Evolutionary conservation across 2,329 filamentous ascomycete species (phyloP), one percentile per base, ranked within the genome.

Genomic region (Aureobasidium leucospermi): DNA sequence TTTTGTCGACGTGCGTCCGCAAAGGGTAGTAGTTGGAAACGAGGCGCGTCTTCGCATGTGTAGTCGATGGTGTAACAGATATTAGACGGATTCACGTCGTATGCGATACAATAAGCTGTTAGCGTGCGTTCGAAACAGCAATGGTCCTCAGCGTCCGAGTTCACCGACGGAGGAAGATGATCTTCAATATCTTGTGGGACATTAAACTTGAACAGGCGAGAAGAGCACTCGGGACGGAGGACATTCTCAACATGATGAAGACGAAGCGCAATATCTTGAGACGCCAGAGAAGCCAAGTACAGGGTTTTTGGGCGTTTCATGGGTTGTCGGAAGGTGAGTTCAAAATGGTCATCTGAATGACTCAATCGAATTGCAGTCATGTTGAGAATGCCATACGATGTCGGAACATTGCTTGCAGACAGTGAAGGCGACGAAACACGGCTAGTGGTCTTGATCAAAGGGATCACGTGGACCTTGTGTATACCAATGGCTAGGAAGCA

Each of bases 401-500:
- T 60, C 11, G 59, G 58, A 6, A 60, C 56, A 32, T 58, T 61
- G 19, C 31, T 55, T 28, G 58, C 49, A 13, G 49, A 39, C 52
- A 85, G 68, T 11, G 81, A 82, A 29, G 79, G 79, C 64, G 77
- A 81, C 15, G 82, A 81, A 29, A 77, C 73, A 63, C 81, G 77
- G 65, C 78, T 79, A 34, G 75, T 63, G 7, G 67, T 76, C 65
- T 85, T 87, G 43, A 83, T 79, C 34, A 86, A 68, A n/a, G 85
- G 85, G 47, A 89, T 79, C 51, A 89, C 67, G 72, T 89, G 86
- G 36, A 89, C 74, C 68, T 86, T 87, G 73, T 88, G 85, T 34
- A 86, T 78, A 19, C 86, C 86, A 67, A 89, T 79, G 6, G 82
- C 85, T 63, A 89, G 77, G 67, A 88, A 88, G 70, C 83, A 88